phyloP scores from a whole-genome alignment of 2,329 filamentous ascomycete species.

The Coniella vitis region DNA sequence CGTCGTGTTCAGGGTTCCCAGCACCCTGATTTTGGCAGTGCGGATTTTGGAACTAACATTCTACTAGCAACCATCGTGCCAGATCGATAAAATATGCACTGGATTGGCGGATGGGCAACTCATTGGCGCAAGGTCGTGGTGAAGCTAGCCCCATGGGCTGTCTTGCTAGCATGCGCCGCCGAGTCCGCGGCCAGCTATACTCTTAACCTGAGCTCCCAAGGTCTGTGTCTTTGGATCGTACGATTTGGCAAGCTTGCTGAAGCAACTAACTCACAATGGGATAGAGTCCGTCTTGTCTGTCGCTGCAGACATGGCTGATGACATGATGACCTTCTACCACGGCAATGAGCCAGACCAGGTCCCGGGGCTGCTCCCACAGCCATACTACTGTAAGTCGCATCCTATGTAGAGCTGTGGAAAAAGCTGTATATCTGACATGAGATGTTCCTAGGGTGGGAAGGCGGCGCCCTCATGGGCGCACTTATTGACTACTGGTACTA shows the following conservation, averaged over 20 bases:
- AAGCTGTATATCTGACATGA: not conserved
- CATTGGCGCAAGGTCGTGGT: not conserved
- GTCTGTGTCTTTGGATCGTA: not conserved
- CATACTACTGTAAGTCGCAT: constrained; percentile 48
- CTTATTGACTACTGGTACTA: constrained; percentile 83
- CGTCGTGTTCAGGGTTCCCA: too few relatives aligned
- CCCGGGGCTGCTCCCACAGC: constrained; percentile 45
- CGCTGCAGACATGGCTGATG: constrained; percentile 43
- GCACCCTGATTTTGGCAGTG: too few relatives aligned
- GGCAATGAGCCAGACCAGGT: constrained; percentile 43
- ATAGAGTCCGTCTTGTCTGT: constrained; percentile 44
- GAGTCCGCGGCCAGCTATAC: constrained; percentile 1
- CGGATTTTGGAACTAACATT: not conserved
- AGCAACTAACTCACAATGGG: not conserved
- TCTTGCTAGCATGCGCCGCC: not conserved
- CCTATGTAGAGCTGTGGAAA: not conserved
- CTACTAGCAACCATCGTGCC: too few relatives aligned
- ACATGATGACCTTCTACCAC: constrained; percentile 42
- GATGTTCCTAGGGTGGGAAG: constrained; percentile 58
- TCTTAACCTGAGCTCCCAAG: constrained; percentile 4
- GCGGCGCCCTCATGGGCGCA: constrained; percentile 62
- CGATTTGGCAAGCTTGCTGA: not conserved
- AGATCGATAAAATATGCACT: too few relatives aligned
- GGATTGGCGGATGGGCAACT: too few relatives aligned
- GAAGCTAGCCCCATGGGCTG: not conserved